A percentile compares a stretch with the other conserved stretches of the same genome.
phyloP scores from a whole-genome alignment of 2,329 filamentous ascomycete genomes.

The Aspergillus fumigatiaffinis region DNA sequence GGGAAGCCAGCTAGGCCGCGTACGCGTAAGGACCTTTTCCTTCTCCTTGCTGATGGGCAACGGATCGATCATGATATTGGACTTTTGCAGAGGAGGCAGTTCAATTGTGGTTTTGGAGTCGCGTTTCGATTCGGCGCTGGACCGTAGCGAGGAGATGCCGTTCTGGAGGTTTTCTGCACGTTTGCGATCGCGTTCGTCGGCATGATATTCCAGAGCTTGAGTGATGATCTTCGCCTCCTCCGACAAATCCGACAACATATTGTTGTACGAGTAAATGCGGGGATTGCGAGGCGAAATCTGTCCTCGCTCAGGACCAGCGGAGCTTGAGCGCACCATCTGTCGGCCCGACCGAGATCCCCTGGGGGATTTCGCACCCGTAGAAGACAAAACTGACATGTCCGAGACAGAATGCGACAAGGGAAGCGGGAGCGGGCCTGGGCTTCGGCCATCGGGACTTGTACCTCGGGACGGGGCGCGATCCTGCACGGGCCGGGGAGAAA shows the following conservation, averaged over 20 bases:
- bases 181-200: conserved; percentile 45
- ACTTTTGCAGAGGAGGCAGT: conserved; percentile 59
- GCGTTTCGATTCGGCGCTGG: conserved; percentile 37
- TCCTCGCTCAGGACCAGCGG: conserved; percentile 40
- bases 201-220: conserved; percentile 56
- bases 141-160: conserved; percentile 34
- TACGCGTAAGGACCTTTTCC: conserved; percentile 62
- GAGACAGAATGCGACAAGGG: conserved; percentile 40
- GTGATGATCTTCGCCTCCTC: conserved; percentile 59
- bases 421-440: conserved; percentile 37
- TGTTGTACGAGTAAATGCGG: conserved; percentile 57
- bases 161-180: conserved; percentile 47
- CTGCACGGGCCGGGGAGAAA: conserved; percentile 43
- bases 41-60: conserved; percentile 65
- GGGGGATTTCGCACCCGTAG: conserved; percentile 22
- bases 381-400: conserved; percentile 20
- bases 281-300: conserved; percentile 40
- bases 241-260: conserved; percentile 55
- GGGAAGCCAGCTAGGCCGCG: conserved; percentile 63
- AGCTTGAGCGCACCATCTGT: conserved; percentile 30
- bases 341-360: conserved; percentile 30
- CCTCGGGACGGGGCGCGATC: conserved; percentile 39
- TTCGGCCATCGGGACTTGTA: conserved; percentile 41
- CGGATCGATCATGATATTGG: conserved; percentile 62
- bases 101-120: conserved; percentile 41